Evolutionary conservation across 2,329 filamentous ascomycete species (phyloP).

Genomic region (Talaromyces islandicus): DNA sequence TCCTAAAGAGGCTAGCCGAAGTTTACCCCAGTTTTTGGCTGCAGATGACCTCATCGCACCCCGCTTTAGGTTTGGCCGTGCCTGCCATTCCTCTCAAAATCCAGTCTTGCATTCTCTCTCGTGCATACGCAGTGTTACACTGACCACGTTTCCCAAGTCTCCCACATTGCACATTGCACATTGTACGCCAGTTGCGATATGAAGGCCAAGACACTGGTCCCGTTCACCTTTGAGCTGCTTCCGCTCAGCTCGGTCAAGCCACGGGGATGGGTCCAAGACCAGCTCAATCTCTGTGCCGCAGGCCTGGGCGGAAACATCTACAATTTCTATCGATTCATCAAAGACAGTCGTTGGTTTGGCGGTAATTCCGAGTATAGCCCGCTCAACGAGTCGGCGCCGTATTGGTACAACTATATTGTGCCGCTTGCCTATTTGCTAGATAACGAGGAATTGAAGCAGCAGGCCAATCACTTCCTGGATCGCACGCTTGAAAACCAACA

Average conservation of each 20-base stretch:
- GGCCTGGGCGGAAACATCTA: slow-evolving; percentile 10
- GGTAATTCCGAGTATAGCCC: slow-evolving; percentile 8
- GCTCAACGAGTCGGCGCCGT: slow-evolving; percentile 9
- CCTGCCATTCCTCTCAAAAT: neutral
- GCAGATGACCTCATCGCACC: neutral
- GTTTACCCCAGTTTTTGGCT: neutral
- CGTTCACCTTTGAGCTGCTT: slow-evolving; percentile 10
- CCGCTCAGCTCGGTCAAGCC: slow-evolving; percentile 8
- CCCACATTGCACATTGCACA: neutral
- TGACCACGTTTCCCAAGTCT: neutral
- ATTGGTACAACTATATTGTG: slow-evolving; percentile 12
- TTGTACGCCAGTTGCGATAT: neutral
- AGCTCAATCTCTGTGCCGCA: slow-evolving; percentile 9
- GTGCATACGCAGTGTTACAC: neutral
- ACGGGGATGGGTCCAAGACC: slow-evolving; percentile 9
- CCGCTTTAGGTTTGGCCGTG: neutral
- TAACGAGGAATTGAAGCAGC: slow-evolving; percentile 8
- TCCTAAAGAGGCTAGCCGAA: neutral
- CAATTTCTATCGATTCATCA: slow-evolving; percentile 9
- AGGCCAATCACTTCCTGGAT: slow-evolving; percentile 8
- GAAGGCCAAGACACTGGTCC: slow-evolving; percentile 4
- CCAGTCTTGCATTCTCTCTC: neutral
- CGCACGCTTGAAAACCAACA: slow-evolving; percentile 9
- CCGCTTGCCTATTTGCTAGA: slow-evolving; percentile 10
- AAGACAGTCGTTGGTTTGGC: slow-evolving; percentile 7